A percentile compares a stretch with the other conserved stretches of the same genome.
Conservation (phyloP, 441 rosid species). For the Pelargonium fulgidum region DNA sequence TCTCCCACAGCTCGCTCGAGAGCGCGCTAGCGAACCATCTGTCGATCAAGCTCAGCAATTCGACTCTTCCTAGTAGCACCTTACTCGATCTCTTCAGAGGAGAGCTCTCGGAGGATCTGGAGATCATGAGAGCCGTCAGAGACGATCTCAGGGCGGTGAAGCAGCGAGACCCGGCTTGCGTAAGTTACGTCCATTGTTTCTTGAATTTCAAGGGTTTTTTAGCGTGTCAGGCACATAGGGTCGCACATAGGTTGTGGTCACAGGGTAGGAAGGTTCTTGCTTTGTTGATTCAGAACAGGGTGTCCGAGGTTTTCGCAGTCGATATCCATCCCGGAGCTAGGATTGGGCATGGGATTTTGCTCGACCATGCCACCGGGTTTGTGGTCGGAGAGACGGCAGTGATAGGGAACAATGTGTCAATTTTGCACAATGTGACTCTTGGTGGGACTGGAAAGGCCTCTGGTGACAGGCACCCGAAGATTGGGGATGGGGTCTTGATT, state of each 20-base stretch:
- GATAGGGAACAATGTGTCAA: slow-evolving; percentile 82
- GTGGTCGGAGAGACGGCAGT: slow-evolving; percentile 88
- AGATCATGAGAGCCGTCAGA: slow-evolving; percentile 15
- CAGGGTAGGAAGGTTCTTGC: slow-evolving; percentile 72
- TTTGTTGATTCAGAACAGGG: slow-evolving; percentile 72
- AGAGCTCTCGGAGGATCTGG: slow-evolving; percentile 27
- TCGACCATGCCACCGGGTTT: slow-evolving; percentile 90
- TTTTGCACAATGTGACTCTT: slow-evolving; percentile 82
- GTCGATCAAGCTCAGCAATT: slow-evolving; percentile 49
- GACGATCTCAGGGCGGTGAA: slow-evolving; percentile 20
- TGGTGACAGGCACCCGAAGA: slow-evolving; percentile 86
- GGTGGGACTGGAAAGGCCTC: slow-evolving; percentile 81
- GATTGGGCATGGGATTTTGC: slow-evolving; percentile 76
- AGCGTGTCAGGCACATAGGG: slow-evolving; percentile 64
- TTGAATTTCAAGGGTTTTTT: slow-evolving; percentile 22
- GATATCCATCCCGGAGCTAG: slow-evolving; percentile 93
- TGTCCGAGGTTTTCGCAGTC: slow-evolving; percentile 80
- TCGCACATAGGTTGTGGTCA: slow-evolving; percentile 78
- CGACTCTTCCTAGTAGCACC: slow-evolving; percentile 38
- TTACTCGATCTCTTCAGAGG: slow-evolving; percentile 52
- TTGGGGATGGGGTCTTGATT: slow-evolving; percentile 83
- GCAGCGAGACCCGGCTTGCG: slow-evolving; percentile 24
- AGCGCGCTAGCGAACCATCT: slow-evolving; percentile 59
- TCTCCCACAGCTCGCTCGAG: slow-evolving; percentile 46
- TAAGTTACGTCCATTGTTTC: slow-evolving; percentile 24